A percentile compares a stretch with the other conserved stretches of the same genome.
Conservation (phyloP, 305 asterid species). For the Nicotiana rustica region DNA sequence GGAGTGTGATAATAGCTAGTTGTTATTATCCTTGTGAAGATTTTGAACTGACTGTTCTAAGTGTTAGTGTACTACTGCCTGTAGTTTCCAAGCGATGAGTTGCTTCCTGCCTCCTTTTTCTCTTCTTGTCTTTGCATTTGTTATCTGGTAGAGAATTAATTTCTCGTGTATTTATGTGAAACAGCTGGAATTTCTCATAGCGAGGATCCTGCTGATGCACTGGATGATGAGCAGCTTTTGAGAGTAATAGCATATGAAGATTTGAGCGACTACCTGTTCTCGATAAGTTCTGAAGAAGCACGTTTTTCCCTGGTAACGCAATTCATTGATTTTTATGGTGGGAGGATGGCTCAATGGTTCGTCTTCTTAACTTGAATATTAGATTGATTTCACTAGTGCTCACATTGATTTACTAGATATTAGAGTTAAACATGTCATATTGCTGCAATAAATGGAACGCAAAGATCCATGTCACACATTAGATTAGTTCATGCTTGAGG, state of each 20-base stretch:
- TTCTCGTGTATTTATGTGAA: slow-evolving; percentile 27
- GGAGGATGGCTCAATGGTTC: slow-evolving; percentile 89
- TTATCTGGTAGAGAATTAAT: slow-evolving; percentile 25
- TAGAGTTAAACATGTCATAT: not conserved
- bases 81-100: slow-evolving; percentile 27
- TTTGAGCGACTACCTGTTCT: slow-evolving; percentile 84
- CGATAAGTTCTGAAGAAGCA: slow-evolving; percentile 83
- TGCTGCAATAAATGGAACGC: not conserved
- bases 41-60: not conserved
- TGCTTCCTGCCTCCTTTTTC: slow-evolving; percentile 6
- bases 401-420: slow-evolving; percentile 18
- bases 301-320: slow-evolving; percentile 76
- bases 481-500: not conserved
- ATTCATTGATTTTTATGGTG: slow-evolving; percentile 89
- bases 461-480: slow-evolving; percentile 20
- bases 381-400: slow-evolving; percentile 19
- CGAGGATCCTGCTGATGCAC: slow-evolving; percentile 56
- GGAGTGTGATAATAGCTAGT: not conserved
- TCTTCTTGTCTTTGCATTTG: slow-evolving; percentile 24
- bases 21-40: slow-evolving; percentile 2
- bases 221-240: slow-evolving; percentile 80
- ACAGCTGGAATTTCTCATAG: slow-evolving; percentile 53
- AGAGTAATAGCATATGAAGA: slow-evolving; percentile 83
- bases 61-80: slow-evolving; percentile 16
- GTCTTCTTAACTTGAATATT: slow-evolving; percentile 42